These are phyloP conservation scores for Pseudocercospora crystallina DNA, from an alignment of 2,329 filamentous ascomycete genomes.

Conservation along the genomic window DNA sequence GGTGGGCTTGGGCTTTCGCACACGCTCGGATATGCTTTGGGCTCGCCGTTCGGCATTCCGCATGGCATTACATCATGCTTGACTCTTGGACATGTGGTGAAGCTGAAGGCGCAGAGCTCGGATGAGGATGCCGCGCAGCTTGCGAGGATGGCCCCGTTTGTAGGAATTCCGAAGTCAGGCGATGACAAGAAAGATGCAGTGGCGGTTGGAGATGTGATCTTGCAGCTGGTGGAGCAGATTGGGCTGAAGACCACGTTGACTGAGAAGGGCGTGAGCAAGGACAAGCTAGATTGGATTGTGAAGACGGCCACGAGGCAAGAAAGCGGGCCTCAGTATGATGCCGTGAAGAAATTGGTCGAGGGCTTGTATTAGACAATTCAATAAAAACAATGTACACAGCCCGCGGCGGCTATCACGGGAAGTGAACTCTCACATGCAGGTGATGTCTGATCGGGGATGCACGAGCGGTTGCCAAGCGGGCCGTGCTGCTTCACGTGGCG, in stretches of 20 bases:
- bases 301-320: constrained; percentile 47
- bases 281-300: constrained; percentile 44
- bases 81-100: constrained; percentile 55
- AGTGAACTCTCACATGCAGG: no score
- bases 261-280: constrained; percentile 45
- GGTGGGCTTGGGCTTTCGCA: constrained; percentile 51
- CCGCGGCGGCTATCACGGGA: no score
- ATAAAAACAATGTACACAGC: no score
- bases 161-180: constrained; percentile 41
- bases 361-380: constrained; percentile 37
- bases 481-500: no score
- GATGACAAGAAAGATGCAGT: constrained; percentile 45
- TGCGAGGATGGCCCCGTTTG: constrained; percentile 45
- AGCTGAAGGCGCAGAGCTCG: constrained; percentile 50
- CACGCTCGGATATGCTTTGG: constrained; percentile 50
- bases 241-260: constrained; percentile 48
- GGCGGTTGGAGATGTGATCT: constrained; percentile 46
- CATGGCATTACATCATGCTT: constrained; percentile 58
- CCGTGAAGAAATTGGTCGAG: constrained; percentile 45
- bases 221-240: constrained; percentile 45
- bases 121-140: constrained; percentile 47
- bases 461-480: no score
- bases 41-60: constrained; percentile 56
- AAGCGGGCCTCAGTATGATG: constrained; percentile 44
- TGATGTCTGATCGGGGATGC: no score